A percentile compares a stretch with the other conserved stretches of the same genome.
These are phyloP conservation scores for Adenanthera pavonina DNA, from an alignment of 306 rosid species.

Conservation along the genomic window DNA sequence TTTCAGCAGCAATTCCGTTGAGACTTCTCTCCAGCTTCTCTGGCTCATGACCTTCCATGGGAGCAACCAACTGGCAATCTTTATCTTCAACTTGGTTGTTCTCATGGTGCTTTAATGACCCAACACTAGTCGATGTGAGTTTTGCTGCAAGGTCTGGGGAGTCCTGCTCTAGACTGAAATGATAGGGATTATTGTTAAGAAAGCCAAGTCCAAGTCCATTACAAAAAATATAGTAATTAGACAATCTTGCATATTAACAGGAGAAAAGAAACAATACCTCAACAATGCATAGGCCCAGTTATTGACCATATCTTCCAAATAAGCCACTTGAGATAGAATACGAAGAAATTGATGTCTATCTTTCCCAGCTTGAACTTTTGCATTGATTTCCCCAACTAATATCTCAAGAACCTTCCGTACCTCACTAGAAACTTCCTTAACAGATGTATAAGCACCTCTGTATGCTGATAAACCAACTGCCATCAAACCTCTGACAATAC, in stretches of 20 bases:
- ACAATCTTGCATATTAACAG: slow-evolving; percentile 2
- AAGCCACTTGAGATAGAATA: slow-evolving; percentile 91
- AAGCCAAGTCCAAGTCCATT: slow-evolving; percentile 21
- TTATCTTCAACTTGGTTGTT: slow-evolving; percentile 52
- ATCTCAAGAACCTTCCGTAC: slow-evolving; percentile 83
- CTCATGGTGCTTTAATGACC: slow-evolving; percentile 37
- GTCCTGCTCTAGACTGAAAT: slow-evolving; percentile 85
- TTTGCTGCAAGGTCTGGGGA: slow-evolving; percentile 47
- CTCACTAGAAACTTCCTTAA: slow-evolving; percentile 76
- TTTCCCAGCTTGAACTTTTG: slow-evolving; percentile 76
- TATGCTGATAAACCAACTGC: slow-evolving; percentile 94
- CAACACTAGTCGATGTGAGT: slow-evolving; percentile 29
- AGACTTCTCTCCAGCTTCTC: slow-evolving; percentile 52
- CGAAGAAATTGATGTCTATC: slow-evolving; percentile 81
- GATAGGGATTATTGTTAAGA: slow-evolving; percentile 42
- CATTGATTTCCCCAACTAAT: slow-evolving; percentile 66
- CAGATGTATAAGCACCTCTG: slow-evolving; percentile 81
- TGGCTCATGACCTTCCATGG: slow-evolving; percentile 46
- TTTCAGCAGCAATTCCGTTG: slow-evolving; percentile 48
- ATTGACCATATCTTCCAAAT: slow-evolving; percentile 88
- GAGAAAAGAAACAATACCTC: slow-evolving; percentile 60
- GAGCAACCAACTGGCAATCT: slow-evolving; percentile 47
- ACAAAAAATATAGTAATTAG: slow-evolving; percentile 16
- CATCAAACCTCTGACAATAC: slow-evolving; percentile 78
- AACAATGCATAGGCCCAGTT: slow-evolving; percentile 84